Evolutionary conservation across 2,329 filamentous ascomycete genomes (phyloP).

Genomic region (Microsporum canis): DNA sequence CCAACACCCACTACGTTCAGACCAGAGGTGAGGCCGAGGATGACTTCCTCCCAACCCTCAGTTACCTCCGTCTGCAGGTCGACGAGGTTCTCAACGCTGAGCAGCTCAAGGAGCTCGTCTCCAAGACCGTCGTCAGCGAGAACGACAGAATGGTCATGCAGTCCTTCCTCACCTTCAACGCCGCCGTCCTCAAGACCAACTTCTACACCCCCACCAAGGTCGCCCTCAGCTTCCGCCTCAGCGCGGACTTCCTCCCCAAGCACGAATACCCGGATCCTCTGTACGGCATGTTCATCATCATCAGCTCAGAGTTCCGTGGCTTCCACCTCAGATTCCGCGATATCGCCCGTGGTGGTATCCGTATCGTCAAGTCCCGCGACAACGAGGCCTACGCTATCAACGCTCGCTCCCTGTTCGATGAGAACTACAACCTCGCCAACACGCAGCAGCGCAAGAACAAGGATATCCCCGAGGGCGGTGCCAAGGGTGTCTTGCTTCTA

Average conservation of each 20-base stretch:
- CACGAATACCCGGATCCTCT: constrained; percentile 88
- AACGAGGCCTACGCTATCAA: constrained; percentile 95
- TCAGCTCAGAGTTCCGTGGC: constrained; percentile 89
- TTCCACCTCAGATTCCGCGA: constrained; percentile 98
- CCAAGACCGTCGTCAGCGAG: constrained; percentile 74
- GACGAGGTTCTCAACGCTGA: constrained; percentile 66
- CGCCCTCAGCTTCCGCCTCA: constrained; percentile 87
- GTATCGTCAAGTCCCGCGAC: constrained; percentile 95
- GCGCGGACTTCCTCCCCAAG: constrained; percentile 67
- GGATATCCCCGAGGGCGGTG: constrained; percentile 95
- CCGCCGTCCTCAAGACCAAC: constrained; percentile 88
- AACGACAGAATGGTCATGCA: constrained; percentile 98
- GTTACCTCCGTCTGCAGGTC: constrained; percentile 54
- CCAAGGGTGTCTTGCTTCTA: constrained; percentile 92
- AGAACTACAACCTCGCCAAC: constrained; percentile 97
- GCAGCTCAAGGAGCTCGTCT: constrained; percentile 63
- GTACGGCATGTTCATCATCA: constrained; percentile 98
- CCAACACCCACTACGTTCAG: constrained; percentile 69
- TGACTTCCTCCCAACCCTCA: constrained; percentile 59
- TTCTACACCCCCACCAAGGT: constrained; percentile 97
- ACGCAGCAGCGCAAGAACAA: constrained; percentile 99
- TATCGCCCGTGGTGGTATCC: constrained; percentile 91
- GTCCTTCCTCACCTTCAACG: constrained; percentile 93
- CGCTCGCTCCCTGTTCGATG: constrained; percentile 88
- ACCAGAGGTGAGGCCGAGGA: constrained; percentile 46